A percentile compares a stretch with the other conserved stretches of the same genome.
phyloP scores from a whole-genome alignment of 129 eudicot genomes.

The Tagetes patula region DNA sequence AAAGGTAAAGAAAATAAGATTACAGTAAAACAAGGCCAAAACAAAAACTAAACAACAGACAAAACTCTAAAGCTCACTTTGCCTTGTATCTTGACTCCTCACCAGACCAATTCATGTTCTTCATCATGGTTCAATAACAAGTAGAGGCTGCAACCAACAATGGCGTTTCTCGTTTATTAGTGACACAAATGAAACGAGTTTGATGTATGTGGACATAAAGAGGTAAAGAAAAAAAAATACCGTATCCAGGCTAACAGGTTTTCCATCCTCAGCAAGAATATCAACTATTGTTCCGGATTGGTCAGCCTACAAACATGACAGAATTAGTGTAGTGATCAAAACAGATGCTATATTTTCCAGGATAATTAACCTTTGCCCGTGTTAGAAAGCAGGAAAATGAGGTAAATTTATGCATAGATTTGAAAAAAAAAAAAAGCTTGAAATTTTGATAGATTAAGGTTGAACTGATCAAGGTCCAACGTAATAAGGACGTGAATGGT shows the following conservation, averaged over 20 bases:
- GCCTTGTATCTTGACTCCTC: conserved; percentile 20
- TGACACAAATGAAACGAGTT: conserved; percentile 2
- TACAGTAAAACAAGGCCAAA: conserved; percentile 20
- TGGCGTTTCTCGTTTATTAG: not conserved
- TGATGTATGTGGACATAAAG: not conserved
- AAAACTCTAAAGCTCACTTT: conserved; percentile 38
- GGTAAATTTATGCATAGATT: too few species aligned
- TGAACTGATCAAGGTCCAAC: too few species aligned
- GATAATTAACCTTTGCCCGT: too few species aligned
- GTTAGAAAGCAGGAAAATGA: too few species aligned
- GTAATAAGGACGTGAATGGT: not conserved
- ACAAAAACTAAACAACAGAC: conserved; percentile 37
- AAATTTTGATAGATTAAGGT: too few species aligned
- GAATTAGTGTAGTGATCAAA: conserved; percentile 10
- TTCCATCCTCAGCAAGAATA: conserved; percentile 73
- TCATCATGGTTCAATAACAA: conserved; percentile 72
- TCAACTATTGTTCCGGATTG: conserved; percentile 73
- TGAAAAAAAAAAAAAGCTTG: too few species aligned
- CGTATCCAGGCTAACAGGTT: conserved; percentile 76
- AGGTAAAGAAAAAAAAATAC: conserved; percentile 30
- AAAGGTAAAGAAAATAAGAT: conserved; percentile 20
- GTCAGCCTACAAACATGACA: conserved; percentile 56
- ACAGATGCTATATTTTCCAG: not conserved
- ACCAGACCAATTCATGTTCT: conserved; percentile 1
- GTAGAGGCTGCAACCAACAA: conserved; percentile 65